Evolutionary conservation across 306 rosid species (phyloP).

Genomic region (Clitoria ternatea): DNA sequence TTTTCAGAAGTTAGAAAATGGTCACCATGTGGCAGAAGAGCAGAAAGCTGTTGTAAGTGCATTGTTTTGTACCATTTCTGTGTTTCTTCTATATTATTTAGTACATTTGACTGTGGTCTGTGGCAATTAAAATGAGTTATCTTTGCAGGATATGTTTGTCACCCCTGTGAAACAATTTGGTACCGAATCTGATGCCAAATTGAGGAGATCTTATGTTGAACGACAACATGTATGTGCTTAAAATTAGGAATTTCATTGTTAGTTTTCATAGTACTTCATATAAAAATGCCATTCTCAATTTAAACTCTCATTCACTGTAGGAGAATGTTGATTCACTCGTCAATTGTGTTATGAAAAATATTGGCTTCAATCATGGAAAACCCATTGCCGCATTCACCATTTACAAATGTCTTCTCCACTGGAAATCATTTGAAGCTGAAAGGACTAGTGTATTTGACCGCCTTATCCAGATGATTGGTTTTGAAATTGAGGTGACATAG

Average conservation of each 20-base stretch:
- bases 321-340: slow-evolving; percentile 84
- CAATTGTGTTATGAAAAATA: slow-evolving; percentile 63
- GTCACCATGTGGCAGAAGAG: slow-evolving; percentile 55
- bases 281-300: neutral
- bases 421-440: slow-evolving; percentile 95
- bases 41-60: slow-evolving; percentile 43
- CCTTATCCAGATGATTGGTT: slow-evolving; percentile 89
- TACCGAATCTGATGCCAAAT: slow-evolving; percentile 62
- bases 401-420: slow-evolving; percentile 78
- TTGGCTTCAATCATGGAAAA: slow-evolving; percentile 76
- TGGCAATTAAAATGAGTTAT: slow-evolving; percentile 17
- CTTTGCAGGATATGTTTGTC: slow-evolving; percentile 50
- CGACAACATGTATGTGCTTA: slow-evolving; percentile 63
- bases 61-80: neutral
- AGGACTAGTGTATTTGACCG: slow-evolving; percentile 87
- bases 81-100: neutral
- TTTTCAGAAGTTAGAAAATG: slow-evolving; percentile 67
- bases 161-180: slow-evolving; percentile 61
- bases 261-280: slow-evolving; percentile 7
- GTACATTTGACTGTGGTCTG: neutral
- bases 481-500: slow-evolving; percentile 65
- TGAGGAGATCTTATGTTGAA: slow-evolving; percentile 63
- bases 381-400: slow-evolving; percentile 83
- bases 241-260: neutral
- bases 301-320: slow-evolving; percentile 40